Evolutionary conservation across 371 early-diverging fungal species (phyloP).

Genomic region (Dichotomocladium elegans): DNA sequence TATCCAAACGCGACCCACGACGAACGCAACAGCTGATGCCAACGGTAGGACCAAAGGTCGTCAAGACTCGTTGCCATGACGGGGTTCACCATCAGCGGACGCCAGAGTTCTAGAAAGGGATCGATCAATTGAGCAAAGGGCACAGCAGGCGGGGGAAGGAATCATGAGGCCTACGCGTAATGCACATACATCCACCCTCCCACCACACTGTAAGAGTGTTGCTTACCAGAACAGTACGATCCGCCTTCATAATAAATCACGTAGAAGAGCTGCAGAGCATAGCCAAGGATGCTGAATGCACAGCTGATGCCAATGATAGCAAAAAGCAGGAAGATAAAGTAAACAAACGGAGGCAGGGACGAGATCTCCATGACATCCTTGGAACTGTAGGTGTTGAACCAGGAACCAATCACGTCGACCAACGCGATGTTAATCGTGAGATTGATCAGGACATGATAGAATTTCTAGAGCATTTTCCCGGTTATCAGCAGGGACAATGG

Average conservation of each 20-base stretch:
- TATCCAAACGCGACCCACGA: conserved; percentile 43
- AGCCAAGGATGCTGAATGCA: conserved; percentile 29
- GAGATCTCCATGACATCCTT: conserved; percentile 14
- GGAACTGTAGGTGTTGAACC: conserved; percentile 17
- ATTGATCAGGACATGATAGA: conserved; percentile 25
- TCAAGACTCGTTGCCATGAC: conserved; percentile 21
- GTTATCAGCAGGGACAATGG: too few relatives aligned
- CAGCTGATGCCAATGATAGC: conserved; percentile 15
- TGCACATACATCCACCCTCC: too few relatives aligned
- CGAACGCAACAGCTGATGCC: conserved; percentile 36
- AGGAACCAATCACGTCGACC: conserved; percentile 23
- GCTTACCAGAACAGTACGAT: conserved; percentile 31
- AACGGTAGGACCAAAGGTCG: conserved; percentile 36
- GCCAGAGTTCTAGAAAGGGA: conserved; percentile 31
- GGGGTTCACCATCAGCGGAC: conserved; percentile 29
- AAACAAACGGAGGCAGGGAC: conserved; percentile 14
- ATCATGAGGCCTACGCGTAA: too few relatives aligned
- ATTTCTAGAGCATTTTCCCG: conserved; percentile 33
- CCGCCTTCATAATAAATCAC: conserved; percentile 29
- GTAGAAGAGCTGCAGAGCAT: conserved; percentile 23
- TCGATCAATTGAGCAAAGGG: too few relatives aligned
- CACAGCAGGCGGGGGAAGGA: too few relatives aligned
- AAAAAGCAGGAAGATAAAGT: conserved; percentile 16
- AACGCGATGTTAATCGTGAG: conserved; percentile 9
- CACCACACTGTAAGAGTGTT: not conserved